Conservation (phyloP, 257 asterid species). For the Haberlea rhodopensis region DNA sequence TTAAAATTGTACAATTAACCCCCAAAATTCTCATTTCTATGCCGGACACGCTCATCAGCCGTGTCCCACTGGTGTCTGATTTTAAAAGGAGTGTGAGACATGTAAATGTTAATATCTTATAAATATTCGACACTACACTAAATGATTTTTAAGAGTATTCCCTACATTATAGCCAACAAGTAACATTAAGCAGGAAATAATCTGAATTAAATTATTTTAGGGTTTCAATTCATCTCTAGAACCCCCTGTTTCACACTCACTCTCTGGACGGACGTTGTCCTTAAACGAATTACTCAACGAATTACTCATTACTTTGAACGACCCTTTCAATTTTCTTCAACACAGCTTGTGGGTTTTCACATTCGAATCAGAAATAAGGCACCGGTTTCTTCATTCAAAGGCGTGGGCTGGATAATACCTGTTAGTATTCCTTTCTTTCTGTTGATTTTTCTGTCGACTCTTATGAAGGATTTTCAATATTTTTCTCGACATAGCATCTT, state of each 20-base stretch:
- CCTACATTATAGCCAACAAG: too few relatives aligned
- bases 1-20: too few relatives aligned
- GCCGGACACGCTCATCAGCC: too few relatives aligned
- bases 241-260: background rate
- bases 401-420: conserved; percentile 13
- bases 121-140: too few relatives aligned
- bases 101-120: too few relatives aligned
- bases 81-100: too few relatives aligned
- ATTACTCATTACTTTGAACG: background rate
- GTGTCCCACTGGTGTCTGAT: too few relatives aligned
- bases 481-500: background rate
- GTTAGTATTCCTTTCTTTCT: conserved; percentile 34
- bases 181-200: background rate
- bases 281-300: too few relatives aligned
- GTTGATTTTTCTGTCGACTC: conserved; percentile 3
- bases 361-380: background rate
- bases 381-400: background rate
- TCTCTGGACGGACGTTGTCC: too few relatives aligned
- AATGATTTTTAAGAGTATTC: too few relatives aligned
- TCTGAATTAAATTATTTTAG: conserved; percentile 7
- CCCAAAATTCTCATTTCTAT: too few relatives aligned
- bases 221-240: conserved; percentile 25
- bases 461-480: conserved; percentile 15
- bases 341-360: conserved; percentile 17
- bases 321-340: background rate